Evolutionary conservation across 768 basidiomycete species (phyloP).

Genomic region (Phaffia australis): DNA sequence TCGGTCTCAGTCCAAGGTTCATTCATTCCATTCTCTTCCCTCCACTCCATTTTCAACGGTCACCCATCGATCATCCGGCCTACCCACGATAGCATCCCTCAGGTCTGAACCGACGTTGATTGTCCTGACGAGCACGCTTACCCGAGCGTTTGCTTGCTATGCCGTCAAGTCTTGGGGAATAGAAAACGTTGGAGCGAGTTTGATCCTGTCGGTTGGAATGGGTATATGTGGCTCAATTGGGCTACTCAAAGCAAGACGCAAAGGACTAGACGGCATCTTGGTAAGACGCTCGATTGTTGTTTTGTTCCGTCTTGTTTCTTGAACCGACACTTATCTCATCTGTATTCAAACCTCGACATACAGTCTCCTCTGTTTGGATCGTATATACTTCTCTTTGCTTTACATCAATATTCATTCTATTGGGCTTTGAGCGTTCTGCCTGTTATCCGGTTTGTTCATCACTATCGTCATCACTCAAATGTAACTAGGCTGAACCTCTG

Average conservation of each 20-base stretch:
- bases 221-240: slow-evolving; percentile 4
- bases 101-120: slow-evolving; percentile 5
- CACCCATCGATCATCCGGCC: background rate
- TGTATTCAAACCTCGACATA: background rate
- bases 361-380: background rate
- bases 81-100: slow-evolving; percentile 1
- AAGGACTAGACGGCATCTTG: slow-evolving; percentile 7
- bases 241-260: slow-evolving; percentile 6
- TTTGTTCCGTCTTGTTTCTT: background rate
- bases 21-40: too few species aligned
- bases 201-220: background rate
- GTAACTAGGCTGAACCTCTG: too few species aligned
- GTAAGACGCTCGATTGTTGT: slow-evolving; percentile 4
- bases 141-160: background rate
- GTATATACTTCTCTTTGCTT: slow-evolving; percentile 1
- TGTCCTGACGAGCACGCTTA: slow-evolving; percentile 5
- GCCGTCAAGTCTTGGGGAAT: slow-evolving; percentile 9
- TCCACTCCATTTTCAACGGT: background rate
- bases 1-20: slow-evolving; percentile 18
- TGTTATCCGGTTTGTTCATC: background rate
- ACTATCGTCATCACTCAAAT: background rate
- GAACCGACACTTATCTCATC: background rate
- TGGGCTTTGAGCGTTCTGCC: background rate
- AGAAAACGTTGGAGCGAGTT: background rate
- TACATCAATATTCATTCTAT: background rate